Base-by-base conservation (phyloP, 441 rosid species). In the Biscutella laevigata region DNA sequence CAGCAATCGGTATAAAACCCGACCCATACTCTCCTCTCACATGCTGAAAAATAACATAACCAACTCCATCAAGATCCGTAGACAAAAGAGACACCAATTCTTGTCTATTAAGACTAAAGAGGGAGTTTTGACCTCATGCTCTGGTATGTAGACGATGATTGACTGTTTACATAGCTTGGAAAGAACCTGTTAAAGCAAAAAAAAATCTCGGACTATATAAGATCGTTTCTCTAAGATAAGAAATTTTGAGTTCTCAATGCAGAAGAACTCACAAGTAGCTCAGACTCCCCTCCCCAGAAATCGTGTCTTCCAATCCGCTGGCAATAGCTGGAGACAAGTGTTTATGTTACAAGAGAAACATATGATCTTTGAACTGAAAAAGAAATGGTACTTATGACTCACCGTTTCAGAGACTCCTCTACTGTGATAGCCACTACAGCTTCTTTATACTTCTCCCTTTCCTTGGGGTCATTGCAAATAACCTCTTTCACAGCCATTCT, bases 281-380 rank as follows among this genome's bases (percentile, higher is more conserved):
- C 98, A 2, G 98, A 83, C 64, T 90, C 95, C 39, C 98, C 98
- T 49, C 98, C 98, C 96, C 95, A 90, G 57, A 87, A 87, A 71
- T 84, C 92, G 34, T 79, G 67, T 40, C 73, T 79, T 42, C 53
- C 69, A 64, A 90, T 80, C 56, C 90, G 74, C 46, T 84, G 81
- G 53, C 96, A 87, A 68, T 87, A 90, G 62, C 94, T 90, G 49
- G 28, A 56, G 59, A 17, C 33, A 36, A 36, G 8, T 15, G 55
- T 47, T 6, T 27, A 26, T 29, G 48, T 24, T 38, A 28, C 32
- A 1, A 65, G 34, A 42, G 7, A 34, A 38, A 17, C 20, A 51
- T 0, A 33, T n/a, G n/a, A 22, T 2, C 26, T 14, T 26, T 28
- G 10, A 35, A 28, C 62, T 37, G 21, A 17, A 24, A 44, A 50